phyloP scores from a whole-genome alignment of 352 stramenopile species.

The Phytopythium delawarense region DNA sequence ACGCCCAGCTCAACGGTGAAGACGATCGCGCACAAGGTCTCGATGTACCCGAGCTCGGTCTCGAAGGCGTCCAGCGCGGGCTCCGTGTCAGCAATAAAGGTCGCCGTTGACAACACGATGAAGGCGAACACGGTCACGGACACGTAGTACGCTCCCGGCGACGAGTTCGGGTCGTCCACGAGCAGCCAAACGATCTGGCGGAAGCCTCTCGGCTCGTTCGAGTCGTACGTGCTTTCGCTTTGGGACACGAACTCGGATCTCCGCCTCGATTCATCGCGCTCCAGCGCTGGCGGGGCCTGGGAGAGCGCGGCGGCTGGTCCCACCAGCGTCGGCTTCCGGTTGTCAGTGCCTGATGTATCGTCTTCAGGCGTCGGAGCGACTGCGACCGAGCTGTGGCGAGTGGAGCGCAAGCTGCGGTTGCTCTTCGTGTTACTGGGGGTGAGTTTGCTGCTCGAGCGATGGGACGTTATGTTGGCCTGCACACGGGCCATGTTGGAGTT shows the following conservation, averaged over 20 bases:
- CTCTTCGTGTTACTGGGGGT: slow-evolving; percentile 8
- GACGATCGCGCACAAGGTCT: slow-evolving; percentile 44
- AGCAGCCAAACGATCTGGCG: slow-evolving; percentile 39
- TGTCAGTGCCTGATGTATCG: neutral
- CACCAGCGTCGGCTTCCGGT: neutral
- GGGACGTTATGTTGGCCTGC: slow-evolving; percentile 22
- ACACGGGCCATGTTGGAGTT: slow-evolving; percentile 28
- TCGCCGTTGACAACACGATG: slow-evolving; percentile 56
- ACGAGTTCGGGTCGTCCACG: slow-evolving; percentile 74
- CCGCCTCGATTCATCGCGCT: slow-evolving; percentile 11
- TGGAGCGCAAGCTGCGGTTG: slow-evolving; percentile 11
- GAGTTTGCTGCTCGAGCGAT: slow-evolving; percentile 11
- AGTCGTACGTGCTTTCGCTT: neutral
- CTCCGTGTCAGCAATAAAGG: slow-evolving; percentile 72
- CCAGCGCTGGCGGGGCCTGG: neutral
- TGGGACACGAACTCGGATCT: slow-evolving; percentile 4
- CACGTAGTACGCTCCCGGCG: slow-evolving; percentile 47
- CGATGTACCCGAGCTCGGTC: slow-evolving; percentile 27
- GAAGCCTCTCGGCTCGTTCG: slow-evolving; percentile 8
- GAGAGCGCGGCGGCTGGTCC: neutral
- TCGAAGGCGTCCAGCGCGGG: slow-evolving; percentile 30
- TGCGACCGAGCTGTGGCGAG: slow-evolving; percentile 8
- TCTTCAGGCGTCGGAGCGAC: slow-evolving; percentile 26
- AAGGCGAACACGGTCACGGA: slow-evolving; percentile 59
- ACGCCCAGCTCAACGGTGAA: slow-evolving; percentile 63